These are phyloP conservation scores for Penicillium aurantiogriseum DNA, from an alignment of 2,329 filamentous ascomycete species.

Conservation along the genomic window DNA sequence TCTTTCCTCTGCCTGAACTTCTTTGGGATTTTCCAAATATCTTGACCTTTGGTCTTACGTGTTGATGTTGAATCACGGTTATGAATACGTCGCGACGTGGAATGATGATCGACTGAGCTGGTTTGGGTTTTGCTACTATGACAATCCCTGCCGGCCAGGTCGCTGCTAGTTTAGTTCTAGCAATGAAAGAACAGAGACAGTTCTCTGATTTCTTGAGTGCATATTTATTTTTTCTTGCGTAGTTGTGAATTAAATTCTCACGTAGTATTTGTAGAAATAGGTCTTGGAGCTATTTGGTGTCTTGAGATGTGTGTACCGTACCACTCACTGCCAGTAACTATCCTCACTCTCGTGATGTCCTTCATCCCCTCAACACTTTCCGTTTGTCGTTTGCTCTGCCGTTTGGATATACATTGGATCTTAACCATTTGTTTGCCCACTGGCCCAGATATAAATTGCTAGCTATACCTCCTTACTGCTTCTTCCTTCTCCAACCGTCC, in stretches of 20 bases:
- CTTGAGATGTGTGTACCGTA: background rate
- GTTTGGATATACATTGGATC: too few species aligned
- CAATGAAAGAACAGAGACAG: slow-evolving; percentile 17
- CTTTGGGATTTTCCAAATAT: slow-evolving; percentile 18
- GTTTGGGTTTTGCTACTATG: slow-evolving; percentile 5
- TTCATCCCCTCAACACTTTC: background rate
- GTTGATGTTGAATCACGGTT: slow-evolving; percentile 28
- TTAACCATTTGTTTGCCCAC: background rate
- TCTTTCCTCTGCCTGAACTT: slow-evolving; percentile 7
- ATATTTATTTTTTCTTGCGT: background rate
- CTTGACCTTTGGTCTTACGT: slow-evolving; percentile 18
- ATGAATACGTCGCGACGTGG: slow-evolving; percentile 28
- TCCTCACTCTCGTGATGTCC: too few species aligned
- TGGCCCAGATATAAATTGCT: background rate
- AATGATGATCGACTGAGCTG: slow-evolving; percentile 20
- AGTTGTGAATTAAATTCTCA: background rate
- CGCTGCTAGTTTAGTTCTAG: slow-evolving; percentile 23
- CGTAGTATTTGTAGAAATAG: background rate
- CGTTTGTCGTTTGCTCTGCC: too few species aligned
- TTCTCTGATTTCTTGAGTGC: slow-evolving; percentile 5
- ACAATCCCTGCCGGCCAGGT: slow-evolving; percentile 6
- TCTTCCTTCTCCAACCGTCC: background rate
- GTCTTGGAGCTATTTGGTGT: background rate
- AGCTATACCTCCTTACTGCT: background rate
- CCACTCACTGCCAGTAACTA: too few species aligned